A percentile compares a stretch with the other conserved stretches of the same genome.
Evolutionary conservation across 2,329 filamentous ascomycete species (phyloP).

Genomic region (Phialemoniopsis sp.): DNA sequence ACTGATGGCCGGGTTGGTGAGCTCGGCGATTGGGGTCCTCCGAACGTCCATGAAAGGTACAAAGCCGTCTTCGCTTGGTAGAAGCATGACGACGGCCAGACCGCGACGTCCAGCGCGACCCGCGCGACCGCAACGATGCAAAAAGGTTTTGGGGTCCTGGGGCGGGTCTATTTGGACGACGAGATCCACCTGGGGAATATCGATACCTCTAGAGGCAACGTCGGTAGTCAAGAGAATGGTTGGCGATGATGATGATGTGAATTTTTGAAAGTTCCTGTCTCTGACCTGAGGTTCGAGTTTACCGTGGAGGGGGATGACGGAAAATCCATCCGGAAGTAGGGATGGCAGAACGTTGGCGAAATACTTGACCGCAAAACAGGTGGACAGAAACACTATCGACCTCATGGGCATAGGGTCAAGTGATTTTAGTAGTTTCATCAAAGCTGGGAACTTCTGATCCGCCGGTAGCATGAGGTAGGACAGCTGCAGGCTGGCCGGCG

Average conservation of each 20-base stretch:
- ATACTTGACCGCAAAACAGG: slow-evolving; percentile 93
- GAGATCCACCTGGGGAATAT: slow-evolving; percentile 87
- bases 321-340: slow-evolving; percentile 64
- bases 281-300: slow-evolving; percentile 87
- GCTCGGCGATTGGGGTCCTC: slow-evolving; percentile 73
- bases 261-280: slow-evolving; percentile 80
- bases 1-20: slow-evolving; percentile 51
- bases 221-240: slow-evolving; percentile 89
- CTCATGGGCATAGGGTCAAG: slow-evolving; percentile 75
- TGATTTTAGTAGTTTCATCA: slow-evolving; percentile 65
- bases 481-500: slow-evolving; percentile 90
- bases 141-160: slow-evolving; percentile 67
- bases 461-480: slow-evolving; percentile 74
- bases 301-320: slow-evolving; percentile 79
- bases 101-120: slow-evolving; percentile 86
- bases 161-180: slow-evolving; percentile 82
- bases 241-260: slow-evolving; percentile 69
- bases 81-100: slow-evolving; percentile 79
- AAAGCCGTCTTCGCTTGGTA: slow-evolving; percentile 88
- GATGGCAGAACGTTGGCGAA: slow-evolving; percentile 76
- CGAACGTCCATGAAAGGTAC: slow-evolving; percentile 81
- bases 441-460: slow-evolving; percentile 73
- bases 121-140: slow-evolving; percentile 86
- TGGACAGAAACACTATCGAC: slow-evolving; percentile 88
- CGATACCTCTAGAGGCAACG: slow-evolving; percentile 82